phyloP scores from a whole-genome alignment of 1,284 basidiomycete genomes.

The Irpex sp. region DNA sequence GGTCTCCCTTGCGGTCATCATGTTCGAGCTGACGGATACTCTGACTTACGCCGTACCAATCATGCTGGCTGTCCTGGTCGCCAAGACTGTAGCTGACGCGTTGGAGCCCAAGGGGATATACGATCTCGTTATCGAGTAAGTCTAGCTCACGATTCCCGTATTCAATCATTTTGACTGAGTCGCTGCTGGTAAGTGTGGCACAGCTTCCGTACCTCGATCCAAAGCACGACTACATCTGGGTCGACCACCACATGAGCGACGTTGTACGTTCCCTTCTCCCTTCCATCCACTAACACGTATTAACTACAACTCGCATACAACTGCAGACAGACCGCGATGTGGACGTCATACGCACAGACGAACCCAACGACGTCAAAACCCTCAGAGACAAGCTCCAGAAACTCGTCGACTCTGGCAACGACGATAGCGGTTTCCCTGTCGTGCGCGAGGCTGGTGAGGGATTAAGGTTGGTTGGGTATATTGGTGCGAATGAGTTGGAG shows the following conservation, averaged over 20 bases:
- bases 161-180: constrained; percentile 12
- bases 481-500: constrained; percentile 90
- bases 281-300: background rate
- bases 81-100: constrained; percentile 91
- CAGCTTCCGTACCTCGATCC: constrained; percentile 90
- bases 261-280: constrained; percentile 48
- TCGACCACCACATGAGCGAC: constrained; percentile 67
- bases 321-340: constrained; percentile 60
- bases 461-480: constrained; percentile 83
- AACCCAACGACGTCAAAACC: constrained; percentile 66
- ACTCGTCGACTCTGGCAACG: constrained; percentile 56
- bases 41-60: constrained; percentile 94
- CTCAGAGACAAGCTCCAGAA: constrained; percentile 65
- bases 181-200: constrained; percentile 39
- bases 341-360: constrained; percentile 65
- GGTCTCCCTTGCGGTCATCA: constrained; percentile 93
- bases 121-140: constrained; percentile 88
- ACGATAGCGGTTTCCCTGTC: constrained; percentile 92
- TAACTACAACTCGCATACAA: background rate
- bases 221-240: constrained; percentile 89
- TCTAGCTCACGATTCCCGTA: background rate
- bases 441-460: constrained; percentile 47
- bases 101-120: constrained; percentile 95
- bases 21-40: constrained; percentile 68
- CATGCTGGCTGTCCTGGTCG: constrained; percentile 87